A percentile compares a stretch with the other conserved stretches of the same genome.
phyloP scores from a whole-genome alignment of 805 yeast species.

The Babjeviella inositovora region DNA sequence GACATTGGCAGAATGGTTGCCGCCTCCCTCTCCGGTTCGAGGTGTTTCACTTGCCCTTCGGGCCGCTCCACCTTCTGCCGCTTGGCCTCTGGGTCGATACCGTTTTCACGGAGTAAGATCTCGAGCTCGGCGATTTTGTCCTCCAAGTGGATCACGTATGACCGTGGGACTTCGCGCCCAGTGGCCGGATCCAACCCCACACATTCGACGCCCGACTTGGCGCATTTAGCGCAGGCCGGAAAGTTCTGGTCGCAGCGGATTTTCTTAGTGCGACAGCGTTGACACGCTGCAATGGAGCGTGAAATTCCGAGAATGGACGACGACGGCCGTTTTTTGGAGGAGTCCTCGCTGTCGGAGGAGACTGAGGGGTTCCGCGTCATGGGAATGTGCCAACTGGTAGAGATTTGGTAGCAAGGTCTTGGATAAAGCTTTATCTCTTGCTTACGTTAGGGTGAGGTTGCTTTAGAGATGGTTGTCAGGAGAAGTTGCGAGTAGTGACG shows the following conservation, averaged over 20 bases:
- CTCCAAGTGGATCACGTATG: constrained; percentile 61
- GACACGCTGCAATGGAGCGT: constrained; percentile 70
- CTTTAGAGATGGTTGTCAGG: too few species aligned
- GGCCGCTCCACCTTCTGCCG: background rate
- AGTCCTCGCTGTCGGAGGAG: too few species aligned
- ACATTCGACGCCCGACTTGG: constrained; percentile 55
- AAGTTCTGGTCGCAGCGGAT: constrained; percentile 52
- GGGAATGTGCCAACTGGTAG: too few species aligned
- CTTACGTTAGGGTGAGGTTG: too few species aligned
- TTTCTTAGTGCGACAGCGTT: constrained; percentile 59
- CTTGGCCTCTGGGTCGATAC: constrained; percentile 15
- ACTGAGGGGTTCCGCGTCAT: too few species aligned
- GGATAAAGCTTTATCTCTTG: too few species aligned
- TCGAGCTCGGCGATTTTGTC: constrained; percentile 45
- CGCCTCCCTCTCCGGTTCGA: too few species aligned
- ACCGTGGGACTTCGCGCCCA: constrained; percentile 74
- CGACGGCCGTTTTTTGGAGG: constrained; percentile 5
- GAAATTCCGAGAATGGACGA: constrained; percentile 23
- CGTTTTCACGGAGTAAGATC: constrained; percentile 22
- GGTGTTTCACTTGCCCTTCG: background rate
- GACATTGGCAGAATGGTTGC: too few species aligned
- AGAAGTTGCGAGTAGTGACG: too few species aligned
- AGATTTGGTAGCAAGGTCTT: too few species aligned
- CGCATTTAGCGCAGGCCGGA: constrained; percentile 52
- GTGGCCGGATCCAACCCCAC: constrained; percentile 80